Evolutionary conservation across 805 yeast genomes (phyloP).

Genomic region (Candida sphagnicola): DNA sequence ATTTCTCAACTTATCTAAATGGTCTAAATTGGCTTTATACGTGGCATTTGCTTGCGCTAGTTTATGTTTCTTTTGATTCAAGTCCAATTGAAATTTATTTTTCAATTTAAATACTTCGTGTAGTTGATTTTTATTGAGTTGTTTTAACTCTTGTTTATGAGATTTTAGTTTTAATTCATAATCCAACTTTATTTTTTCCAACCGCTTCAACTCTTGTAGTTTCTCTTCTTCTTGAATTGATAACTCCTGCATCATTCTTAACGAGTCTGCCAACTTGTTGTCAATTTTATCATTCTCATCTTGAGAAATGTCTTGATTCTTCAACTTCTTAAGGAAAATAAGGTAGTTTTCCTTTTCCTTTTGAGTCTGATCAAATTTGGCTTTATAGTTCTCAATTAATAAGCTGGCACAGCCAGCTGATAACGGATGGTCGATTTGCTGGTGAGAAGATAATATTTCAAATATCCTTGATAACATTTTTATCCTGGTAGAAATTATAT

Average conservation of each 20-base stretch:
- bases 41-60: constrained; percentile 61
- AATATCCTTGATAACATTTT: constrained; percentile 62
- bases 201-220: constrained; percentile 25
- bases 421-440: constrained; percentile 78
- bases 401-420: constrained; percentile 80
- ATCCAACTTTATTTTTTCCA: constrained; percentile 40
- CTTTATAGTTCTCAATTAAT: constrained; percentile 60
- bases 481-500: constrained; percentile 45
- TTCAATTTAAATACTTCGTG: constrained; percentile 42
- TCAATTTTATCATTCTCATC: constrained; percentile 3
- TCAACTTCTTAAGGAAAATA: constrained; percentile 66
- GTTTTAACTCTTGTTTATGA: constrained; percentile 36
- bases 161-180: constrained; percentile 47
- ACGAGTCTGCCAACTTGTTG: constrained; percentile 41
- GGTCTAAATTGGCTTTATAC: constrained; percentile 58
- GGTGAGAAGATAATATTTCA: constrained; percentile 62
- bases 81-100: constrained; percentile 55
- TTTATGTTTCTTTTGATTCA: constrained; percentile 48
- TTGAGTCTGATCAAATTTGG: constrained; percentile 66
- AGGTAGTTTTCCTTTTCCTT: constrained; percentile 77
- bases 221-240: constrained; percentile 32
- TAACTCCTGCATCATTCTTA: constrained; percentile 44
- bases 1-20: constrained; percentile 65
- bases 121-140: constrained; percentile 40
- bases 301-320: constrained; percentile 15